Percentiles rank a stretch among this genome's conserved stretches.
These are phyloP conservation scores for Fusarium circinatum DNA, from an alignment of 2,329 filamentous ascomycete genomes.

Conservation along the genomic window DNA sequence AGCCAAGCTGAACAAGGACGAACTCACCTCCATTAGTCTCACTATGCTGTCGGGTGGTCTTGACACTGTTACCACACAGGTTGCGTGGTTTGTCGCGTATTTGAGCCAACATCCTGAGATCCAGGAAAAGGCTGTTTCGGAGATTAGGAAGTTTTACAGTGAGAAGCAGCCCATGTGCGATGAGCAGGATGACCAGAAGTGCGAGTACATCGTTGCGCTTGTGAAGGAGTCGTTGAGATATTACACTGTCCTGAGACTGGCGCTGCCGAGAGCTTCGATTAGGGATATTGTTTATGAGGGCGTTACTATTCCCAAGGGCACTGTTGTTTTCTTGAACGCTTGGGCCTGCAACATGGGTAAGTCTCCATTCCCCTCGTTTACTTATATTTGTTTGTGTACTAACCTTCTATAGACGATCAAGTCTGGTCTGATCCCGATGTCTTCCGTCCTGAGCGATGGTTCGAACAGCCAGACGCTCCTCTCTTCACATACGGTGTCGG, in stretches of 20 bases:
- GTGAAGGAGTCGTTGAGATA: conserved; percentile 71
- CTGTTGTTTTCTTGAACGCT: conserved; percentile 72
- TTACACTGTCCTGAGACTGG: conserved; percentile 71
- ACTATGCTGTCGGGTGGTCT: conserved; percentile 76
- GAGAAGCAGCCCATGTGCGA: conserved; percentile 67
- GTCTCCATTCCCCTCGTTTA: conserved; percentile 19
- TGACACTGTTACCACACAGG: conserved; percentile 72
- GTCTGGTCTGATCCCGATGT: conserved; percentile 60
- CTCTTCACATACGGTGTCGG: conserved; percentile 74
- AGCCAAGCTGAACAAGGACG: conserved; percentile 68
- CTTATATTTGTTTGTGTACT: background rate
- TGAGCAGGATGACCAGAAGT: conserved; percentile 70
- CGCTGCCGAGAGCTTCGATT: conserved; percentile 69
- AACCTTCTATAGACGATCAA: conserved; percentile 14
- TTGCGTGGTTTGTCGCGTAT: conserved; percentile 72
- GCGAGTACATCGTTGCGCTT: conserved; percentile 70
- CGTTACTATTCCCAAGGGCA: conserved; percentile 68
- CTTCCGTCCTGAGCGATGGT: conserved; percentile 69
- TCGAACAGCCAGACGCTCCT: conserved; percentile 66
- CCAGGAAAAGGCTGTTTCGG: conserved; percentile 67
- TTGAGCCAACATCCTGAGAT: conserved; percentile 69
- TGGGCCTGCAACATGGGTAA: conserved; percentile 76
- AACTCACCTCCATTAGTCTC: conserved; percentile 72
- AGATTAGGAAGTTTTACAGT: conserved; percentile 65
- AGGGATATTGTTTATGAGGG: conserved; percentile 68